Evolutionary conservation across 371 early-diverging fungal genomes (phyloP), one percentile per base, ranked within the genome.

Genomic region (Coemansia sp.): DNA sequence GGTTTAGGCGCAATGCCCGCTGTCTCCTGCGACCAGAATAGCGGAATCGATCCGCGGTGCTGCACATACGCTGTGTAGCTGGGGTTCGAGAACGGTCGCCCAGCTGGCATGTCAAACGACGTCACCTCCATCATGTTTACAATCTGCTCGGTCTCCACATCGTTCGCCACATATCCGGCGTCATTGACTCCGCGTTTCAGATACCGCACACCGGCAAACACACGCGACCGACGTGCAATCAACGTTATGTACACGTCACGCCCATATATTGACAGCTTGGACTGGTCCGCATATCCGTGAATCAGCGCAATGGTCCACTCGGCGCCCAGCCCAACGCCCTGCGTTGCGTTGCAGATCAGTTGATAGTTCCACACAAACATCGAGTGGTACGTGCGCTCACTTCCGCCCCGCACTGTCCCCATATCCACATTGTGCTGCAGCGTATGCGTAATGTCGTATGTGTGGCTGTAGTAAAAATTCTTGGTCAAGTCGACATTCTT

Each of bases 71-170:
- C 90, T 0, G 96, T 93, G 78, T 92, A 95, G 8, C 84, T 70
- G 2, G 94, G 91, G 52, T 90, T 92, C 27, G 75, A 64, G 63
- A 66, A 72, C 6, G 68, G 64, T 26, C 45, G 60, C 50, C 56
- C 59, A 18, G 40, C 61, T 0, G 83, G 85, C 11, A 80, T 78
- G 62, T 87, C 84, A 59, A 94, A 91, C 5, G 92, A 90, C 0
- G 95, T 96, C 0, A 92, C 87, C 8, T 88, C 87, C 82, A 92
- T 90, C 59, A 95, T 95, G 26, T 90, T 83, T 0, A 96, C 96
- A 64, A 98, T 97, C 79, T 98, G 99, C 78, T 99, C 99, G 0
- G 99, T 98, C 79, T 99, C 99, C 5, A 99, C 99, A 67, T 97
- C 99, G 80, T 99, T 99, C 3, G 99, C 98, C 5, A 95, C 97